A percentile compares a stretch with the other conserved stretches of the same genome.
phyloP scores from a whole-genome alignment of 2,329 filamentous ascomycete genomes.

The Monosporascus sp. region DNA sequence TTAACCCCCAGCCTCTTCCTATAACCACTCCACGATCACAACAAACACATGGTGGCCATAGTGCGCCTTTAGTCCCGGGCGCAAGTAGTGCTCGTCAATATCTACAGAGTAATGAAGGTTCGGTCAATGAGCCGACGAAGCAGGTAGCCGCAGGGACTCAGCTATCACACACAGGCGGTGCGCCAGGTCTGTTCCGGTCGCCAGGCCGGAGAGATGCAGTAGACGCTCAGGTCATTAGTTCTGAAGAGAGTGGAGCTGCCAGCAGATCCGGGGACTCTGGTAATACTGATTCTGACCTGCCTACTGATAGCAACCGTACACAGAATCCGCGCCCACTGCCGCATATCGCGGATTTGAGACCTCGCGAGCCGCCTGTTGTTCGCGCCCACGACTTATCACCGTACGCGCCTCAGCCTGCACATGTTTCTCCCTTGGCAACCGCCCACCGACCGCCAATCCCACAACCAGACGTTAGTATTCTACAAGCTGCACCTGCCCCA shows the following conservation, averaged over 20 bases:
- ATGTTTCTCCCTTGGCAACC: conserved; percentile 55
- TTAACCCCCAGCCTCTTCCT: conserved; percentile 9
- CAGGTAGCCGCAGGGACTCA: conserved; percentile 7
- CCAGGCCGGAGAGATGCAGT: conserved; percentile 13
- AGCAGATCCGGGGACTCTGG: conserved; percentile 38
- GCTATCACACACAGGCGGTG: conserved; percentile 6
- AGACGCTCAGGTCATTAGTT: conserved; percentile 27
- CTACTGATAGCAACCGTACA: conserved; percentile 28
- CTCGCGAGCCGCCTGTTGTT: conserved; percentile 56
- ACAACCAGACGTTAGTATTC: conserved; percentile 25
- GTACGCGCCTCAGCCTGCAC: conserved; percentile 69
- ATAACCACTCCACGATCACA: conserved; percentile 3
- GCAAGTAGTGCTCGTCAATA: conserved; percentile 14
- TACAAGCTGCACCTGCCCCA: conserved; percentile 45
- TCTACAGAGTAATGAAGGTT: conserved; percentile 4
- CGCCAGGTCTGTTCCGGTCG: conserved; percentile 5
- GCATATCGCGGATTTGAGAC: conserved; percentile 33
- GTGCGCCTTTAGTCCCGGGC: conserved; percentile 7
- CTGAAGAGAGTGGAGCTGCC: conserved; percentile 34
- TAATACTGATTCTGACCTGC: conserved; percentile 29
- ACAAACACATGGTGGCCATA: conserved; percentile 7
- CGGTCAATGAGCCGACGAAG: conserved; percentile 2
- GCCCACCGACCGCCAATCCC: conserved; percentile 30
- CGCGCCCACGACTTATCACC: conserved; percentile 69
- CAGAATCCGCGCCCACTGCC: conserved; percentile 30